phyloP scores from a whole-genome alignment of 1,139 yeast genomes.

The Ogataea hybrid region DNA sequence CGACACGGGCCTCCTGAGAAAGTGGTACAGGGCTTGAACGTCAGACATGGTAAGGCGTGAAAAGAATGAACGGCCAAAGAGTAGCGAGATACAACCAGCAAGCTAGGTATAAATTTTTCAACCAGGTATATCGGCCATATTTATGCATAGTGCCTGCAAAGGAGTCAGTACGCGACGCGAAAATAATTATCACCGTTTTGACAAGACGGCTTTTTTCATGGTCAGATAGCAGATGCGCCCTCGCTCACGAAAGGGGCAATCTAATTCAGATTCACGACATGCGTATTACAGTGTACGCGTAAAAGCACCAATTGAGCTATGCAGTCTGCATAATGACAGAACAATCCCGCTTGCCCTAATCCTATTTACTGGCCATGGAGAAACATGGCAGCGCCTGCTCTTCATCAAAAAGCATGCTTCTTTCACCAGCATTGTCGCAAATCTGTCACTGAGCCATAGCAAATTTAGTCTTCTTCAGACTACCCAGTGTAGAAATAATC shows the following conservation, averaged over 20 bases:
- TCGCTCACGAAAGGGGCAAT: not conserved
- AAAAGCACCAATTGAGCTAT: not conserved
- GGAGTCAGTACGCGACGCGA: conserved; percentile 10
- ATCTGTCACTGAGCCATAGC: not conserved
- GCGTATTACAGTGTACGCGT: not conserved
- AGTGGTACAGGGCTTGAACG: conserved; percentile 64
- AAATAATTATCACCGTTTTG: not conserved
- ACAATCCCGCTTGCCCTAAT: too few relatives aligned
- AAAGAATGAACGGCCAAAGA: conserved; percentile 1
- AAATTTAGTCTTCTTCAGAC: not conserved
- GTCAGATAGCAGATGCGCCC: not conserved
- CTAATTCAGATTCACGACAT: not conserved
- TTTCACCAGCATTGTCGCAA: not conserved
- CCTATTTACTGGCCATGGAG: too few relatives aligned
- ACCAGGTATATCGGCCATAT: not conserved
- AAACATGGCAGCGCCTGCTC: not conserved
- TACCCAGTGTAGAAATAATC: not conserved
- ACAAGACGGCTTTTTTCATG: not conserved
- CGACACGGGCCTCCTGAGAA: conserved; percentile 74
- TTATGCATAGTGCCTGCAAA: conserved; percentile 13
- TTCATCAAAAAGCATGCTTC: not conserved
- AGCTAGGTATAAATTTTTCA: conserved; percentile 1
- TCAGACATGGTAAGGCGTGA: conserved; percentile 41
- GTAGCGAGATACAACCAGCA: not conserved
- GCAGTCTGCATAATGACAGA: not conserved